Evolutionary conservation across 768 basidiomycete species (phyloP), one percentile per base, ranked within the genome.

Genomic region (Filobasidium wieringae): DNA sequence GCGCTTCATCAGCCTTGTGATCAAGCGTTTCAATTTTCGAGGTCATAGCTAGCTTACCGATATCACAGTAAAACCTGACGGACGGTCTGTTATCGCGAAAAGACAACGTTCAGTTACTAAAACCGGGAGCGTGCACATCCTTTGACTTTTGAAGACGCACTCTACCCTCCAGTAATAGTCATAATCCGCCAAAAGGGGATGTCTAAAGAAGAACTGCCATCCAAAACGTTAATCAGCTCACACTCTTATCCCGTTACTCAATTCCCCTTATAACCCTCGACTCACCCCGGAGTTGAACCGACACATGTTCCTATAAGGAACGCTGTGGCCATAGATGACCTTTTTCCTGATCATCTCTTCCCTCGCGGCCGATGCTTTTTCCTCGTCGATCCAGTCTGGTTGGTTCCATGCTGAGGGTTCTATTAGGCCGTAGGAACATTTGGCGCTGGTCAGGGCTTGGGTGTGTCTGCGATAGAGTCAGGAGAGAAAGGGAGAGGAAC

Each of bases 131-230:
- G 1, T 24, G 30, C 39, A 56, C 27, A 22, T 26, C 37, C n/a
- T 31, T 15, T 1, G 32, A 15, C 49, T 22, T 15, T 62, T 51
- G 4, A 36, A 27, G 7, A 75, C 85, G 70, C 66, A 87, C 84
- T 90, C 88, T 29, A 92, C 81, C 63, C 88, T 83, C 88, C 88
- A 92, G 73, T 92, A 91, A 73, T 88, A 92, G 41, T 82, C 81
- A 72, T 84, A 90, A 30, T 81, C 77, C 62, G 83, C 79, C 45
- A 92, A 75, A 8, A 92, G 74, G 57, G 84, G 81, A 61, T 92
- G 89, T 40, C 80, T 78, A 76, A 81, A 92, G 76, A 93, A 92
- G 77, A 85, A 87, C 83, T 88, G 59, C 86, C 82, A 87, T 59
- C 8, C 31, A 45, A 43, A 37, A 36, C 39, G 30, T 33, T 36